Evolutionary conservation across 352 stramenopile genomes (phyloP), one percentile per base, ranked within the genome.

Genomic region (Elongisporangium prolatum): DNA sequence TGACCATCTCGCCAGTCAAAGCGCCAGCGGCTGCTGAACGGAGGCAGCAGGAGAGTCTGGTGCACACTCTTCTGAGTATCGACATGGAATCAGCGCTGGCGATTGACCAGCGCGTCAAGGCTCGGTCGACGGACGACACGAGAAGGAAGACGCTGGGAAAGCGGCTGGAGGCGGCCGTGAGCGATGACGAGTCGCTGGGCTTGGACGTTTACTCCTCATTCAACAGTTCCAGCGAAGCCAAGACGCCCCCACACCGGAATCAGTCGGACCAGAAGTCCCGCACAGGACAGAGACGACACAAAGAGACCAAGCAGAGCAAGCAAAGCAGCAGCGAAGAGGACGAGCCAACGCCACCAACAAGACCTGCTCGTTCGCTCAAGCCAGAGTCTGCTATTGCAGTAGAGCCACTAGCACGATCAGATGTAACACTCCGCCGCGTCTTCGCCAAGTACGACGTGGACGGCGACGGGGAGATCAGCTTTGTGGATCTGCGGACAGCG

Each of bases 381-480:
- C 28, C 28, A 13, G 28, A 40, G 28, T 9, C 28, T 40, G 28
- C 54, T 25, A 4, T 14, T 21, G 7, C 52, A 11, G 18, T 8
- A 44, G 8, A 13, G 22, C 18, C 34, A 13, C 21, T 3, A 48
- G 44, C 25, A 11, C 52, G 53, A 28, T 44, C 59, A 18, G 47
- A 47, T 1, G 60, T 68, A 48, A 56, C 61, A 14, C 63, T 86
- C 11, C 63, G 64, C 18, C 50, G 47, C 9, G 68, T 84, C 47
- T 86, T 83, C 53, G 49, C 48, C 49, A 74, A 83, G 58, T 81
- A 84, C 55, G 72, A 83, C 62, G 71, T 67, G 18, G 69, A 86
- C 44, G 67, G 69, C 37, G 74, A 86, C 49, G 69, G 72, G 8
- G 61, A 34, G 24, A 82, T 84, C 62, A 74, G 67, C 38, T 84